Conservation (phyloP, 2,329 filamentous ascomycete species). For the Aspergillus cejpii region DNA sequence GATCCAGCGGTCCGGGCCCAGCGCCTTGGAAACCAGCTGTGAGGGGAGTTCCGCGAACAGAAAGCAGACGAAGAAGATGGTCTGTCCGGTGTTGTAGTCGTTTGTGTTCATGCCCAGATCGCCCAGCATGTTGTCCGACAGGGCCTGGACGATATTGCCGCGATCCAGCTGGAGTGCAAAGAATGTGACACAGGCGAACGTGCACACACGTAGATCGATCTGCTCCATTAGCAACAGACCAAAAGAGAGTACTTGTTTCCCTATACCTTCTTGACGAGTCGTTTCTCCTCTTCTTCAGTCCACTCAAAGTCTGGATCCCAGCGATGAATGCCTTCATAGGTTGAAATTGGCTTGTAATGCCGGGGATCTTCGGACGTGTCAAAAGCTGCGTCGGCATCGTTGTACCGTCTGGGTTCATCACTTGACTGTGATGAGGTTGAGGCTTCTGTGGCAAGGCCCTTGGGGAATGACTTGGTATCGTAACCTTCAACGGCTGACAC, state of each 20-base stretch:
- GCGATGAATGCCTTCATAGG: conserved; percentile 45
- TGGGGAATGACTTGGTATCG: conserved; percentile 10
- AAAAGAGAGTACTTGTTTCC: not conserved
- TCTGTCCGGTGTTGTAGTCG: conserved; percentile 42
- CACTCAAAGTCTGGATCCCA: conserved; percentile 45
- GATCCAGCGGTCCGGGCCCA: conserved; percentile 56
- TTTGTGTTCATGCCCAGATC: conserved; percentile 46
- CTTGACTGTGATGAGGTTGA: conserved; percentile 12
- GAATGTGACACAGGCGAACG: conserved; percentile 52
- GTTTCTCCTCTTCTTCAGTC: conserved; percentile 41
- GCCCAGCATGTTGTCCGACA: conserved; percentile 55
- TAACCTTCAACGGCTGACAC: conserved; percentile 1
- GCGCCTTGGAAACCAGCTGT: conserved; percentile 54
- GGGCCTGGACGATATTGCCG: conserved; percentile 55
- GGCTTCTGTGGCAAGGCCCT: conserved; percentile 6
- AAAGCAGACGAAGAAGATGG: conserved; percentile 34
- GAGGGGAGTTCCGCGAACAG: conserved; percentile 53
- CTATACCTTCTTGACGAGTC: conserved; percentile 33
- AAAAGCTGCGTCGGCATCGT: conserved; percentile 26
- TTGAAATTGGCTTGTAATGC: conserved; percentile 35
- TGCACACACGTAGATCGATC: conserved; percentile 41
- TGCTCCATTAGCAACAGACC: conserved; percentile 8
- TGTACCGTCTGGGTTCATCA: conserved; percentile 3
- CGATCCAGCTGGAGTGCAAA: conserved; percentile 59
- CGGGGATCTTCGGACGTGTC: conserved; percentile 32